Conservation (phyloP, 495 filamentous ascomycete species). For the Penicillium cinerascens region DNA sequence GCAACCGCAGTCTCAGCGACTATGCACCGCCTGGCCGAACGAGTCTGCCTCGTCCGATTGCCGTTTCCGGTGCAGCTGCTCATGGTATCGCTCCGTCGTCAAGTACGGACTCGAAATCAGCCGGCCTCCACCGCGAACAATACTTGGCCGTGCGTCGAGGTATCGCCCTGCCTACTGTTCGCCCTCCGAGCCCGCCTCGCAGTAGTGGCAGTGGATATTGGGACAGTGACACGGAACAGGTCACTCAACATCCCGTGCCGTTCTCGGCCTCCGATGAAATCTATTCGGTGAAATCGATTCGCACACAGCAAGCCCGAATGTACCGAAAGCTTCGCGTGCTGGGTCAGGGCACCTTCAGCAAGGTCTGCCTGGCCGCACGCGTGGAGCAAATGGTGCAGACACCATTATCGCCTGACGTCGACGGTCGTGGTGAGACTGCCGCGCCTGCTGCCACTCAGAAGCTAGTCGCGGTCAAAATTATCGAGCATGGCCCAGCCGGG, state of each 20-base stretch:
- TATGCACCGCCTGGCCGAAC: slow-evolving; percentile 72
- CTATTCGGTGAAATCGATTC: slow-evolving; percentile 44
- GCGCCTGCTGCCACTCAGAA: slow-evolving; percentile 54
- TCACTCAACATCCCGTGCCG: slow-evolving; percentile 22
- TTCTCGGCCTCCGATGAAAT: slow-evolving; percentile 31
- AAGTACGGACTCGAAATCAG: slow-evolving; percentile 41
- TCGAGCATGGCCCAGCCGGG: slow-evolving; percentile 89
- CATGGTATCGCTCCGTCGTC: slow-evolving; percentile 42
- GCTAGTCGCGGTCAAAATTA: slow-evolving; percentile 91
- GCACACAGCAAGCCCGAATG: slow-evolving; percentile 41
- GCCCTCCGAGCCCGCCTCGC: slow-evolving; percentile 71
- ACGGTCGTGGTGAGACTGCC: slow-evolving; percentile 37
- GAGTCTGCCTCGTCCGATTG: slow-evolving; percentile 62
- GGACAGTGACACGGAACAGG: slow-evolving; percentile 29
- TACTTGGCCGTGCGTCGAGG: slow-evolving; percentile 77
- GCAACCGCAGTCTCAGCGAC: slow-evolving; percentile 84
- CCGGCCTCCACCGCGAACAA: slow-evolving; percentile 70
- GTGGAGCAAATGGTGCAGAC: slow-evolving; percentile 31
- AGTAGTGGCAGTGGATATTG: slow-evolving; percentile 50
- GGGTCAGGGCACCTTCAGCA: slow-evolving; percentile 93
- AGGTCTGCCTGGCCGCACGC: slow-evolving; percentile 80
- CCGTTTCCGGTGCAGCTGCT: slow-evolving; percentile 54
- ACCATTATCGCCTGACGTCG: slow-evolving; percentile 24
- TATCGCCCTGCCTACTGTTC: slow-evolving; percentile 51
- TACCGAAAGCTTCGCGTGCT: slow-evolving; percentile 78